A percentile compares a stretch with the other conserved stretches of the same genome.
phyloP scores from a whole-genome alignment of 2,329 filamentous ascomycete genomes.

The Neofusicoccum cordaticola region DNA sequence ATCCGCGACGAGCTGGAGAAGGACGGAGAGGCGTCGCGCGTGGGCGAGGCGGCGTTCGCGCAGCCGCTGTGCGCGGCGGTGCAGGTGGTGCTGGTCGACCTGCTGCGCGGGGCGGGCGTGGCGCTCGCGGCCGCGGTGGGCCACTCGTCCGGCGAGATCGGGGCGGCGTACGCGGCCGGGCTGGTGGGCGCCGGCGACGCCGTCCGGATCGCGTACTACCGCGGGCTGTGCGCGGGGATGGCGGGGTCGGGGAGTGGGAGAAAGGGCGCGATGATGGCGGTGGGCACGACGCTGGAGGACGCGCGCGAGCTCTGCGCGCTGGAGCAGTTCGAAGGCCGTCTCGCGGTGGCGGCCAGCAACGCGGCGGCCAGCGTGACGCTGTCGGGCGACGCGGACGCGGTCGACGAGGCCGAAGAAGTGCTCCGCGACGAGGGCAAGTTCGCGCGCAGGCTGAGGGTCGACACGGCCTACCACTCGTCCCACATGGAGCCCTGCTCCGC shows the following conservation, averaged over 20 bases:
- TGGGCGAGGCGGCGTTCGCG: constrained; percentile 23
- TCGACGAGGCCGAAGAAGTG: constrained; percentile 9
- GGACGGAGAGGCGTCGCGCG: constrained; percentile 20
- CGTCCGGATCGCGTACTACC: constrained; percentile 27
- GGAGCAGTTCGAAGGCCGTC: constrained; percentile 20
- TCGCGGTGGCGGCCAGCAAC: constrained; percentile 27
- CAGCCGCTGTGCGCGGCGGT: constrained; percentile 27
- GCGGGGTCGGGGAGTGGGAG: constrained; percentile 19
- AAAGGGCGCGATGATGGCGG: constrained; percentile 35
- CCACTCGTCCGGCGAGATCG: constrained; percentile 32
- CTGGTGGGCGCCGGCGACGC: constrained; percentile 22
- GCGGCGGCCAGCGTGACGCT: constrained; percentile 21
- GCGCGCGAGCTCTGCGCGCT: neutral
- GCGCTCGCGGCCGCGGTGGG: constrained; percentile 25
- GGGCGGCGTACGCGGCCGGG: constrained; percentile 27
- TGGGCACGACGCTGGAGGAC: constrained; percentile 16
- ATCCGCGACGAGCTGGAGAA: constrained; percentile 22
- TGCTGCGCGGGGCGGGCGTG: constrained; percentile 27
- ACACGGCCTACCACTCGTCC: constrained; percentile 22
- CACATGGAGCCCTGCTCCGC: constrained; percentile 19
- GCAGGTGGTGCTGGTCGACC: constrained; percentile 28
- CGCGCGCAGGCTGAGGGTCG: constrained; percentile 19
- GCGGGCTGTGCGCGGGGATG: constrained; percentile 14
- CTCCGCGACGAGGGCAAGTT: constrained; percentile 19
- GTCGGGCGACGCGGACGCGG: constrained; percentile 23